Evolutionary conservation across 106 monocot genomes (phyloP).

Genomic region (Dactylorhiza incarnata): DNA sequence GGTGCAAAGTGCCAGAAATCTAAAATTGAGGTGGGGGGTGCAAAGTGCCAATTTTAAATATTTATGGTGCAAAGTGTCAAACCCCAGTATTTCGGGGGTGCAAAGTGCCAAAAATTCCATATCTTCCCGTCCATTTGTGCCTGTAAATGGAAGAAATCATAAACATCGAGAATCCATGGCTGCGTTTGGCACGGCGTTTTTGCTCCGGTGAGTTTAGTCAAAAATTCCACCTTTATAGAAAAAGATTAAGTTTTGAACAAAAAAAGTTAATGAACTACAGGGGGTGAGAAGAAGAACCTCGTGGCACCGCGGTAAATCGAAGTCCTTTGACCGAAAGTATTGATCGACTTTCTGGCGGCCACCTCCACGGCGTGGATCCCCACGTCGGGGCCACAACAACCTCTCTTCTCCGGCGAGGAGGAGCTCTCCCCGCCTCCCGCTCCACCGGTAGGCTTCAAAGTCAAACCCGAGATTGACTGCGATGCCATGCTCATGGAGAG

Average conservation of each 20-base stretch:
- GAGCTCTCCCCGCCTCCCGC: conserved; percentile 27
- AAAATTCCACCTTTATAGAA: too few species aligned
- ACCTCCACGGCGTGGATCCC: conserved; percentile 37
- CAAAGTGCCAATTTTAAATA: too few species aligned
- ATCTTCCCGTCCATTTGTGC: conserved; percentile 46
- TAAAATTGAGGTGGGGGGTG: too few species aligned
- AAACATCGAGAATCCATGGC: too few species aligned
- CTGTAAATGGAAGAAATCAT: conserved; percentile 6
- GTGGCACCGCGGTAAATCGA: conserved; percentile 94
- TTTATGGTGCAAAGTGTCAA: too few species aligned
- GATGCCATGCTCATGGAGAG: conserved; percentile 69
- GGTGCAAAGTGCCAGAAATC: too few species aligned
- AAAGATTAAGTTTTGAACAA: too few species aligned
- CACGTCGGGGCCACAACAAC: conserved; percentile 14
- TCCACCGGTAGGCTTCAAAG: conserved; percentile 14
- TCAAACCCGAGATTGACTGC: conserved; percentile 53
- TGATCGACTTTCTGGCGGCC: conserved; percentile 56
- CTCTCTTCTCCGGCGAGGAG: conserved; percentile 26
- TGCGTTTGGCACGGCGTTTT: too few species aligned
- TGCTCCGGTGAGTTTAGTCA: too few species aligned
- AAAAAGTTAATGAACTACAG: too few species aligned
- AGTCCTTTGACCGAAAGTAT: conserved; percentile 93
- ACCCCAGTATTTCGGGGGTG: too few species aligned
- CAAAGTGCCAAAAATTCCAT: too few species aligned
- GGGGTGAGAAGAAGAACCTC: conserved; percentile 27